Evolutionary conservation across 768 basidiomycete species (phyloP).

Genomic region (Amanita exitialis): DNA sequence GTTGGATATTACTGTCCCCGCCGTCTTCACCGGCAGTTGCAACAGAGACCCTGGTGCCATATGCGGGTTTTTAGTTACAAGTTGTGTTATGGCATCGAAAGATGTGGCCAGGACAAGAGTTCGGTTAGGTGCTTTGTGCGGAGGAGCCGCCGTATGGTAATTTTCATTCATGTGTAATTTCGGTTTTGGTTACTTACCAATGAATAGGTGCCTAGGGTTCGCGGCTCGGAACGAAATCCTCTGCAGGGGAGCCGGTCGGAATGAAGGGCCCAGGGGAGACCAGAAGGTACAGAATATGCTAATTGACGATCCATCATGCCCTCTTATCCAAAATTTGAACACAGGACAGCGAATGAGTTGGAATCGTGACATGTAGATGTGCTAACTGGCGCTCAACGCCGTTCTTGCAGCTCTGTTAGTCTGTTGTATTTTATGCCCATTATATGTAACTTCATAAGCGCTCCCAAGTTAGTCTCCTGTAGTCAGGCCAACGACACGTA

Average conservation of each 20-base stretch:
- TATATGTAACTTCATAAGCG: not conserved
- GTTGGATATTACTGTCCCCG: not conserved
- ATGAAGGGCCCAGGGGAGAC: not conserved
- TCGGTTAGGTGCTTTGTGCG: not conserved
- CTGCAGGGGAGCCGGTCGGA: not conserved
- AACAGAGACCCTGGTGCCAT: not conserved
- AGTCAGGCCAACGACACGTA: too few species aligned
- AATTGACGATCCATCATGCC: not conserved
- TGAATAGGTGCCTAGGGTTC: not conserved
- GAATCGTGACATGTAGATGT: not conserved
- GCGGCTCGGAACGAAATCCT: not conserved
- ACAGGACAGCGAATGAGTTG: not conserved
- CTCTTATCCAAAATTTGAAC: not conserved
- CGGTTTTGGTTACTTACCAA: not conserved
- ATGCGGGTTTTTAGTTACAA: not conserved
- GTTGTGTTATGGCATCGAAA: not conserved
- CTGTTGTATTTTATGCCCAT: not conserved
- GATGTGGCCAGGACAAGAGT: not conserved
- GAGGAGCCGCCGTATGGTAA: not conserved
- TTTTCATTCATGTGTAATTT: not conserved
- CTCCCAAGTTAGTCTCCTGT: too few species aligned
- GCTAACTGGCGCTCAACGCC: not conserved
- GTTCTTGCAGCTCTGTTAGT: not conserved
- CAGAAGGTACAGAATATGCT: not conserved
- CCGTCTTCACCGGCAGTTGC: not conserved